Conservation (phyloP, 2,329 filamentous ascomycete genomes). For the Ceratocystis destructans region DNA sequence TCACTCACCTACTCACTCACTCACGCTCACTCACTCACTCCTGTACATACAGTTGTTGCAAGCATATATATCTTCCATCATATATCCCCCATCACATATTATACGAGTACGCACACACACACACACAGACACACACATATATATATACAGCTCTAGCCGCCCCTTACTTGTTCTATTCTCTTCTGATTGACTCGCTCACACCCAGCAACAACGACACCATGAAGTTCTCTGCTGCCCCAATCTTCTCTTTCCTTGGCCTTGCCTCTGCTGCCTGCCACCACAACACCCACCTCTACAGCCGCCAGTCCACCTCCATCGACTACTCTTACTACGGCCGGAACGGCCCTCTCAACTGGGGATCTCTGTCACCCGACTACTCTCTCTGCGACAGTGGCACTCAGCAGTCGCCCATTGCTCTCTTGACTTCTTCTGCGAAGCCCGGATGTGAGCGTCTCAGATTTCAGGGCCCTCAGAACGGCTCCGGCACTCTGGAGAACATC, state of each 20-base stretch:
- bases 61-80: no score
- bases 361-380: constrained; percentile 31
- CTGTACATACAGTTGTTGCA: no score
- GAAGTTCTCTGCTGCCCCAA: background rate
- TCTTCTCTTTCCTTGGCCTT: constrained; percentile 19
- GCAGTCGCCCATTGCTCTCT: constrained; percentile 45
- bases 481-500: constrained; percentile 35
- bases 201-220: background rate
- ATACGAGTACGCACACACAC: no score
- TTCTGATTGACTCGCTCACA: background rate
- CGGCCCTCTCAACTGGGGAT: constrained; percentile 41
- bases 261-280: constrained; percentile 24
- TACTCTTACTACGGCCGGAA: constrained; percentile 22
- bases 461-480: constrained; percentile 25
- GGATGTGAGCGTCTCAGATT: constrained; percentile 25
- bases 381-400: constrained; percentile 35
- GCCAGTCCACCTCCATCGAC: constrained; percentile 31
- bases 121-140: no score
- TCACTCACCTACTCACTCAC: constrained; percentile 9
- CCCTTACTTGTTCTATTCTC: constrained; percentile 2
- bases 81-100: no score
- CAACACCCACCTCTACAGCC: constrained; percentile 27
- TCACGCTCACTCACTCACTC: background rate
- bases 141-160: background rate
- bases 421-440: constrained; percentile 20